A percentile compares a stretch with the other conserved stretches of the same genome.
Conservation (phyloP, 169 alveolate genomes). For the Eimeria brunetti region DNA sequence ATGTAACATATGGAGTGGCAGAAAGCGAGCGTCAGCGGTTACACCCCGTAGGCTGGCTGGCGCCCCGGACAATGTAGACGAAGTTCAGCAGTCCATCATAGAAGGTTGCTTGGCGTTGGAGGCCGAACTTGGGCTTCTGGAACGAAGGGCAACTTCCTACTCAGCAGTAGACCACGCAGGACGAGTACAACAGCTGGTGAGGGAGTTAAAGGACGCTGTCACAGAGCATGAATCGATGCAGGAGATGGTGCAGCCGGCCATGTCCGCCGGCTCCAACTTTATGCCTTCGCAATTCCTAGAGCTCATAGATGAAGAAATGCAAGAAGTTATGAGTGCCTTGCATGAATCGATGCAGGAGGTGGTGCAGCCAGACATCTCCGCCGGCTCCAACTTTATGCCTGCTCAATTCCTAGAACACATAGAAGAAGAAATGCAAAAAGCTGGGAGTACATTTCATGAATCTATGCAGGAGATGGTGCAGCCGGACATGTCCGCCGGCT, state of each 20-base stretch:
- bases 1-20: not conserved
- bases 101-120: constrained; percentile 14
- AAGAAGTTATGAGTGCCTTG: not conserved
- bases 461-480: not conserved
- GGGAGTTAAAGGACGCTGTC: not conserved
- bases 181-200: not conserved
- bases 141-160: not conserved
- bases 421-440: not conserved
- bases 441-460: not conserved
- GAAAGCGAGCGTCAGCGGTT: not conserved
- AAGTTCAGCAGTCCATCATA: not conserved
- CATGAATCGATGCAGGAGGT: not conserved
- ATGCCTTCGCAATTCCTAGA: too few species aligned
- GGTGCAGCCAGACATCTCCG: not conserved
- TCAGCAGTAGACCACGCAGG: not conserved
- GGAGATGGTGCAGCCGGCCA: not conserved
- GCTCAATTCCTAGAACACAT: not conserved
- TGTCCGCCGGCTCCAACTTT: not conserved
- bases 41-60: constrained; percentile 9
- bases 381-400: not conserved
- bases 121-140: not conserved
- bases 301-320: not conserved
- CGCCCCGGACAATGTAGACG: not conserved
- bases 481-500: not conserved
- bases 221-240: not conserved